Conservation (phyloP, 2,329 filamentous ascomycete species). For the Alternaria atra region DNA sequence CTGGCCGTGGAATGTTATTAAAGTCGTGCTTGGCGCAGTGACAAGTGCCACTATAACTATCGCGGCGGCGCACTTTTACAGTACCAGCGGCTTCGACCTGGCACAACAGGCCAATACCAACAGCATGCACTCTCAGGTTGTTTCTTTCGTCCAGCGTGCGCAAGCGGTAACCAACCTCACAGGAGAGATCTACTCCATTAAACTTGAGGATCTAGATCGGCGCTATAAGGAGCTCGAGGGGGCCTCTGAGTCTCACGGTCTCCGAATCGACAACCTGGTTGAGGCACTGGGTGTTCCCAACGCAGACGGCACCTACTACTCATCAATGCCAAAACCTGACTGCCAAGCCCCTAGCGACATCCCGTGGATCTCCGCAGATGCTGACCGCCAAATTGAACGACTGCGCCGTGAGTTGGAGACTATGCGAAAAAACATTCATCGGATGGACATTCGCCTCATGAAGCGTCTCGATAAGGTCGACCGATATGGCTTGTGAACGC, state of each 20-base stretch:
- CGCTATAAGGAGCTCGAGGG: conserved; percentile 13
- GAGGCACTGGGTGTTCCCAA: conserved; percentile 36
- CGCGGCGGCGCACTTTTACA: neutral
- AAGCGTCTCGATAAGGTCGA: conserved; percentile 23
- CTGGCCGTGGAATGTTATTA: neutral
- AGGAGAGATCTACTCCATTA: conserved; percentile 14
- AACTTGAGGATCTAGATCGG: conserved; percentile 18
- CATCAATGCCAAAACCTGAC: neutral
- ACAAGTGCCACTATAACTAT: neutral
- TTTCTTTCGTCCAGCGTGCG: conserved; percentile 19
- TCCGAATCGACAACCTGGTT: conserved; percentile 36
- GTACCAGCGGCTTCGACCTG: neutral
- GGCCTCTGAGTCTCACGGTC: conserved; percentile 13
- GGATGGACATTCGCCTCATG: conserved; percentile 30
- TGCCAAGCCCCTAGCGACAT: neutral
- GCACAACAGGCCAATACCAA: neutral
- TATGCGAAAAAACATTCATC: conserved; percentile 28
- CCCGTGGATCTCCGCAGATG: neutral
- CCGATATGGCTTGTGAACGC: neutral
- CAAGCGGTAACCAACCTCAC: conserved; percentile 20
- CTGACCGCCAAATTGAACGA: conserved; percentile 13
- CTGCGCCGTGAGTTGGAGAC: conserved; percentile 20
- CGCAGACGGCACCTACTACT: conserved; percentile 29
- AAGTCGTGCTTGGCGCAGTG: neutral
- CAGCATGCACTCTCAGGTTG: conserved; percentile 6